Evolutionary conservation across 192 early-diverging fungal genomes (phyloP).

Genomic region (Geosiphon pyriformis): DNA sequence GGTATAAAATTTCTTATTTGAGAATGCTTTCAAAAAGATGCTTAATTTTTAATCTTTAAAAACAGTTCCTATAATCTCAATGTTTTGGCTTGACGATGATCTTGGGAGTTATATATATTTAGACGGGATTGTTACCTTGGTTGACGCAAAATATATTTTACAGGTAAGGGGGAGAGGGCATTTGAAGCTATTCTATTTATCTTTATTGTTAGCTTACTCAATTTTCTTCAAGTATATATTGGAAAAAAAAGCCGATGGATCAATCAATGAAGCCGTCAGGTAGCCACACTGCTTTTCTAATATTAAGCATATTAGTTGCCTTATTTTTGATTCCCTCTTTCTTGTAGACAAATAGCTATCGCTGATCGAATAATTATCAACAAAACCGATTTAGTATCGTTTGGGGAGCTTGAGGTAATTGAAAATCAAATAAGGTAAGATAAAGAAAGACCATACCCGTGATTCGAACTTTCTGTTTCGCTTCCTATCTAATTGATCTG

Average conservation of each 20-base stretch:
- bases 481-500: not conserved
- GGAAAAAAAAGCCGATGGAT: conserved; percentile 48
- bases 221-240: conserved; percentile 5
- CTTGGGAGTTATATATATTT: conserved; percentile 84
- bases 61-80: conserved; percentile 83
- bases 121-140: conserved; percentile 85
- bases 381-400: conserved; percentile 71
- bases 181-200: not conserved
- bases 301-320: not conserved
- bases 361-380: conserved; percentile 86
- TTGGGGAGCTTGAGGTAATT: conserved; percentile 33
- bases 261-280: conserved; percentile 71
- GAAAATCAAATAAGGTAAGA: conserved; percentile 39
- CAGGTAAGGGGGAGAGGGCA: conserved; percentile 35
- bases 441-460: not conserved
- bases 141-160: conserved; percentile 68
- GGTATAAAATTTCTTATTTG: conserved; percentile 22
- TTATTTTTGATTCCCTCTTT: not conserved
- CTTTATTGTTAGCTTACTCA: conserved; percentile 1
- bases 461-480: not conserved
- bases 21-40: not conserved
- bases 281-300: conserved; percentile 31
- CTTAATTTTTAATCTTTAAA: not conserved
- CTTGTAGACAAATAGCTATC: conserved; percentile 67
- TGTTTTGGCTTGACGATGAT: conserved; percentile 97